Base-by-base conservation (phyloP, 164 flowering plant species). In the Akebia trifoliata region DNA sequence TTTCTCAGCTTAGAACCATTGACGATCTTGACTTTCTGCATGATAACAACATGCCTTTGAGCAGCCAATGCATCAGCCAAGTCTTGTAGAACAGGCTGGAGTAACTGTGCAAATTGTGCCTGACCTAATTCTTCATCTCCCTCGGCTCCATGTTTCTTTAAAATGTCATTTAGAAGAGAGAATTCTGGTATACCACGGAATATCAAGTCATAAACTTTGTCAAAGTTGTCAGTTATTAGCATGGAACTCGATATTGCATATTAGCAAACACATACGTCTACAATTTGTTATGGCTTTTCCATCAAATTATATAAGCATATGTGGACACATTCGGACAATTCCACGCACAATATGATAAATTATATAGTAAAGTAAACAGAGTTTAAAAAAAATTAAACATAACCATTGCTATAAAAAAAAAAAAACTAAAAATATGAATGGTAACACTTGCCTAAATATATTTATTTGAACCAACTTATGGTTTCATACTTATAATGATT, bases 91-190 rank as follows among this genome's bases (percentile, higher is more conserved):
- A 84, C 65, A 57, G 59, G 68, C 76, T 84, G 90, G 31, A 87
- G 87, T 42, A 82, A 42, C 35, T 76, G 61, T 2, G 90, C 90
- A 72, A 82, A 84, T 67, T 87, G 90, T 53, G 88, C 84, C 69
- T 87, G 88, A 39, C 90, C 95, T 62, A 87, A 53, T 59, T 69
- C 77, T 50, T 74, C 84, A 42, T 74, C 79, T 1, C 77, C 85
- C 28, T 74, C 87, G 17, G 80, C 89, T 48, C 76, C 85, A 47
- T 87, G 79, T 52, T 78, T 81, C 73, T 76, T 79, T 46, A 84
- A 61, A 60, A 87, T 78, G 60, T 75, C 84, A 62, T 74, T 64
- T 17, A 87, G 58, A 64, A 38, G 63, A 54, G 82, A 76, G 62
- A 72, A 74, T 53, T 80, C 87, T 84, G 84, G 53, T 58, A 37